Evolutionary conservation across 2,329 filamentous ascomycete species (phyloP).

Genomic region (Ceratocystis harringtonii): DNA sequence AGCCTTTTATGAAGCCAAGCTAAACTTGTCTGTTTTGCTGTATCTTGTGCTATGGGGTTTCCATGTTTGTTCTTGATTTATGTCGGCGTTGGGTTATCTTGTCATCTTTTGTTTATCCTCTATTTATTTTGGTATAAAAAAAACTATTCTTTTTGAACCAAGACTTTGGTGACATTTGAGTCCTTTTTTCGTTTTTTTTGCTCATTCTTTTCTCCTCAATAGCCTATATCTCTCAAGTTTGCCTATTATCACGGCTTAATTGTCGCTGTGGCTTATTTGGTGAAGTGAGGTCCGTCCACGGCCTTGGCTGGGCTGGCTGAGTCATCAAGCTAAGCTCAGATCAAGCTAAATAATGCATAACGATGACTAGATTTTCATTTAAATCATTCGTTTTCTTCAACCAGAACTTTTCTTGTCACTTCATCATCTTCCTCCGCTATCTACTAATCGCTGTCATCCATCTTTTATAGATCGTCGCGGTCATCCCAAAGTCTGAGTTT

Average conservation of each 20-base stretch:
- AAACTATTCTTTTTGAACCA: neutral
- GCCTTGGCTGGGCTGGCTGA: neutral
- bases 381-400: neutral
- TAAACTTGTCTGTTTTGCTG: neutral
- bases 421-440: too few species aligned
- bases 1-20: neutral
- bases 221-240: neutral
- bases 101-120: neutral
- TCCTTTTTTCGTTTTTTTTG: neutral
- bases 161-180: neutral
- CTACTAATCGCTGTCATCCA: too few species aligned
- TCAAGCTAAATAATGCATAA: neutral
- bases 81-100: neutral
- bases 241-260: neutral
- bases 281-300: neutral
- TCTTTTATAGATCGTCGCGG: too few species aligned
- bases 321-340: neutral
- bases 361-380: neutral
- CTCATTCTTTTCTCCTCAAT: neutral
- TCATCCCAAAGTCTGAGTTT: too few species aligned
- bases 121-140: neutral
- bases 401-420: neutral
- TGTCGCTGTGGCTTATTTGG: neutral
- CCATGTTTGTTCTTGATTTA: conserved; percentile 1
- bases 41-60: neutral